phyloP scores from a whole-genome alignment of 192 early-diverging fungal species.

The Coemansia erecta region DNA sequence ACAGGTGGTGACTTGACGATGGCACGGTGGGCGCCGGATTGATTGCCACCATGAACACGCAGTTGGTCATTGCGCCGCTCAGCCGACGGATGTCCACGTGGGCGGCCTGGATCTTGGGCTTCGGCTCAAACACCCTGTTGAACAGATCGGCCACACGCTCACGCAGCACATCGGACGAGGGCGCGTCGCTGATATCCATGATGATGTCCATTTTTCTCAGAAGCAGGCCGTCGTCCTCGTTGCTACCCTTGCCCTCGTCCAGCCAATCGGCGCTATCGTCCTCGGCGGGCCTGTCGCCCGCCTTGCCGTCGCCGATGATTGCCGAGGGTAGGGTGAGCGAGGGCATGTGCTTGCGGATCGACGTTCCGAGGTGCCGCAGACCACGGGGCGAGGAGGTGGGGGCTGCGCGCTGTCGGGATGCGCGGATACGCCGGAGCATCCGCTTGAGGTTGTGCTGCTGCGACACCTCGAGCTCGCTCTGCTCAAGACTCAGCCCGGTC shows the following conservation, averaged over 20 bases:
- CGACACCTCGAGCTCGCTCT: constrained; percentile 41
- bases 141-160: constrained; percentile 29
- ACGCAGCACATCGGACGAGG: constrained; percentile 15
- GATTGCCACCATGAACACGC: constrained; percentile 44
- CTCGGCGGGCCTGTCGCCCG: neutral
- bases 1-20: constrained; percentile 3
- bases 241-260: too few species aligned
- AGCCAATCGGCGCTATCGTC: constrained; percentile 19
- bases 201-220: constrained; percentile 23
- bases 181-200: constrained; percentile 38
- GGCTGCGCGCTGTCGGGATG: constrained; percentile 11
- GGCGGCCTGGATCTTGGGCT: constrained; percentile 3
- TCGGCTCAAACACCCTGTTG: constrained; percentile 31
- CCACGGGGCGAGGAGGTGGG: neutral
- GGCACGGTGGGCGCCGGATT: constrained; percentile 22
- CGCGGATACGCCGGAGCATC: constrained; percentile 38
- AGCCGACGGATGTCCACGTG: constrained; percentile 52
- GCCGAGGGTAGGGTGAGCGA: neutral
- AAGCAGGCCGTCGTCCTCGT: constrained; percentile 15
- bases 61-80: constrained; percentile 75
- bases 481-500: constrained; percentile 41
- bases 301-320: neutral
- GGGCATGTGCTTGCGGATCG: constrained; percentile 2
- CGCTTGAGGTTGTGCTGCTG: constrained; percentile 48
- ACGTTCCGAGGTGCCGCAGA: neutral